Conservation (phyloP, 78 protist species). For the slime mould (Dictyostelium discoideum) region DNA sequence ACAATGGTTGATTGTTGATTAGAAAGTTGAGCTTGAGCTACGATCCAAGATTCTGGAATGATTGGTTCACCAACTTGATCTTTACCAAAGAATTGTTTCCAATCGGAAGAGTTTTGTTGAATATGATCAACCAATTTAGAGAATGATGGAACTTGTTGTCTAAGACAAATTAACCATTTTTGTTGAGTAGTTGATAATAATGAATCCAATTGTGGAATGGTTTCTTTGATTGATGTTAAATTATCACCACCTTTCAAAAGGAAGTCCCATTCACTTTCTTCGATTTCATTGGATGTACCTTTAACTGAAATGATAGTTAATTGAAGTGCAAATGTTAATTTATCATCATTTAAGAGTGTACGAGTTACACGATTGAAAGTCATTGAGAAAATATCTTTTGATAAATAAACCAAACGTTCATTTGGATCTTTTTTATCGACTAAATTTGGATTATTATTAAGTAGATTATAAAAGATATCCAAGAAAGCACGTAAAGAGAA, state of each 20-base stretch:
- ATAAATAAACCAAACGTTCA: constrained; percentile 82
- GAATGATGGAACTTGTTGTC: constrained; percentile 37
- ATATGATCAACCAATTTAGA: constrained; percentile 58
- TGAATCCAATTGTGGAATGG: constrained; percentile 19
- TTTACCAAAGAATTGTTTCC: constrained; percentile 71
- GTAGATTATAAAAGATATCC: constrained; percentile 85
- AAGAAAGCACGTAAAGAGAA: constrained; percentile 94
- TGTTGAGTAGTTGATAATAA: neutral
- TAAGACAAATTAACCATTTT: constrained; percentile 54
- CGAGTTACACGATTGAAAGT: constrained; percentile 78
- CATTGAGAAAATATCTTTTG: constrained; percentile 63
- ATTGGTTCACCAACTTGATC: neutral
- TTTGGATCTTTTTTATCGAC: constrained; percentile 52
- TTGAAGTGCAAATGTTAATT: constrained; percentile 91
- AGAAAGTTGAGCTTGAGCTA: neutral
- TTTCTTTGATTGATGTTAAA: constrained; percentile 27
- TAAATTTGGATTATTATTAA: constrained; percentile 67
- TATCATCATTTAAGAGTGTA: constrained; percentile 88
- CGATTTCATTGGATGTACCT: constrained; percentile 59
- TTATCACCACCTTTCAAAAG: constrained; percentile 81
- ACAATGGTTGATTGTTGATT: neutral
- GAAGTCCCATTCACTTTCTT: constrained; percentile 67
- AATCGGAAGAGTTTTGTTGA: constrained; percentile 46
- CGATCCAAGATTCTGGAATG: constrained; percentile 39
- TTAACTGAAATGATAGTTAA: constrained; percentile 84